A percentile compares a stretch with the other conserved stretches of the same genome.
These are phyloP conservation scores for Amylostereum areolatum DNA, from an alignment of 1,284 basidiomycete species.

Conservation along the genomic window DNA sequence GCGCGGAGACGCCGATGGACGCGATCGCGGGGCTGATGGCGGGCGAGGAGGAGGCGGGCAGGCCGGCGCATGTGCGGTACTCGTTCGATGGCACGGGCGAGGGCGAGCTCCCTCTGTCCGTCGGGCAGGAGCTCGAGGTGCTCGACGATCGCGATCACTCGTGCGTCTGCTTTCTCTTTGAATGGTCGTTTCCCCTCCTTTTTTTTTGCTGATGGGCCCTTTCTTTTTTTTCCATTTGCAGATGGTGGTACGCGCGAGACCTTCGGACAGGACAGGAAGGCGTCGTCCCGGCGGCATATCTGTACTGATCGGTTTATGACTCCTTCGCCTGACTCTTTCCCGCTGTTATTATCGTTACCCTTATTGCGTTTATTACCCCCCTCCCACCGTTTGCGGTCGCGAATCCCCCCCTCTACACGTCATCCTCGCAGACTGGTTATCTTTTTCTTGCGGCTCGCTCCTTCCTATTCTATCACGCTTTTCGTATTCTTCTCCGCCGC, in stretches of 20 bases:
- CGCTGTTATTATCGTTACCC: neutral
- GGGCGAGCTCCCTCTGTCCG: conserved; percentile 65
- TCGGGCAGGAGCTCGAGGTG: conserved; percentile 70
- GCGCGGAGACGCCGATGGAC: conserved; percentile 75
- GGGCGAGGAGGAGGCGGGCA: conserved; percentile 57
- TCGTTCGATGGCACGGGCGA: conserved; percentile 75
- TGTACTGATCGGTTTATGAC: conserved; percentile 48
- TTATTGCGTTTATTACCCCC: neutral
- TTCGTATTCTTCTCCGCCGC: neutral
- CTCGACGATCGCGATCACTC: conserved; percentile 74
- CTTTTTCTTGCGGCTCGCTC: neutral
- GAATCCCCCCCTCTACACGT: neutral
- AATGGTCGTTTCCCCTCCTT: neutral
- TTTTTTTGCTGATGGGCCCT: neutral
- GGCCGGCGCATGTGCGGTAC: conserved; percentile 73
- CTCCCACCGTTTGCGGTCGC: too few relatives aligned
- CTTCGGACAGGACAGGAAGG: conserved; percentile 74
- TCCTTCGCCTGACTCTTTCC: conserved; percentile 1
- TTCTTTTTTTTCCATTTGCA: conserved; percentile 24
- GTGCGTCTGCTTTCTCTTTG: conserved; percentile 39
- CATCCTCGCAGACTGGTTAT: conserved; percentile 24
- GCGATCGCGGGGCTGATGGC: conserved; percentile 53
- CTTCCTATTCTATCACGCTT: neutral
- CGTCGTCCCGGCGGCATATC: conserved; percentile 84
- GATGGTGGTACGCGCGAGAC: conserved; percentile 92